phyloP scores from a whole-genome alignment of 2,329 filamentous ascomycete genomes.

The Sporothrix globosa region DNA sequence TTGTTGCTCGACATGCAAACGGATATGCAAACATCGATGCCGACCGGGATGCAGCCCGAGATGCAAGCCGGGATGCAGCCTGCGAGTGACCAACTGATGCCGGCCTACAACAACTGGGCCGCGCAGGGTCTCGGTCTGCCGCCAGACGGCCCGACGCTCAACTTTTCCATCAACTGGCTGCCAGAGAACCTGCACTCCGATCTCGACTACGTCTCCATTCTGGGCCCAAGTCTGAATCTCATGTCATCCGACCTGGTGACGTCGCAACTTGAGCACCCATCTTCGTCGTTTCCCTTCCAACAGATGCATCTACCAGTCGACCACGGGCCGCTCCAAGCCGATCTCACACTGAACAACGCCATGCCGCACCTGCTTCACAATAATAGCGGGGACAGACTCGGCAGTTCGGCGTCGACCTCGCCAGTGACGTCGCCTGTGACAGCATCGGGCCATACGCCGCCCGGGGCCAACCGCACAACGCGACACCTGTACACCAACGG shows the following conservation, averaged over 20 bases:
- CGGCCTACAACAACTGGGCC: neutral
- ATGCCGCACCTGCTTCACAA: neutral
- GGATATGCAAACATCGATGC: neutral
- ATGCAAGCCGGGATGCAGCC: neutral
- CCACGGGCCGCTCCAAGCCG: neutral
- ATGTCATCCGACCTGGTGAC: neutral
- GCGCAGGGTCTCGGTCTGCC: neutral
- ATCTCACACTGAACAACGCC: neutral
- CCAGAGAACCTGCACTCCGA: neutral
- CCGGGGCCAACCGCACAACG: neutral
- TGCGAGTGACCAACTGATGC: too few species aligned
- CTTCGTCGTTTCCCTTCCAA: neutral
- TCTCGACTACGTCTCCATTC: slow-evolving; percentile 9
- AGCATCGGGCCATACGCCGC: neutral
- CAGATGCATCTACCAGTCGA: neutral
- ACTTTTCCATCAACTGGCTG: slow-evolving; percentile 15
- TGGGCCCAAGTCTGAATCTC: slow-evolving; percentile 5
- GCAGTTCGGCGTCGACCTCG: neutral
- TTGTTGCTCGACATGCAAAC: neutral
- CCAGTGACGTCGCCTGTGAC: neutral
- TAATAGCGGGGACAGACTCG: neutral
- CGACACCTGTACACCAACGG: slow-evolving; percentile 1
- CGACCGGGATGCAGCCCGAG: neutral
- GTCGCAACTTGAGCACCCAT: neutral
- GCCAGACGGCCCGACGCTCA: neutral